phyloP scores from a whole-genome alignment of 148 eudicot genomes.

The Bassia scoparia region DNA sequence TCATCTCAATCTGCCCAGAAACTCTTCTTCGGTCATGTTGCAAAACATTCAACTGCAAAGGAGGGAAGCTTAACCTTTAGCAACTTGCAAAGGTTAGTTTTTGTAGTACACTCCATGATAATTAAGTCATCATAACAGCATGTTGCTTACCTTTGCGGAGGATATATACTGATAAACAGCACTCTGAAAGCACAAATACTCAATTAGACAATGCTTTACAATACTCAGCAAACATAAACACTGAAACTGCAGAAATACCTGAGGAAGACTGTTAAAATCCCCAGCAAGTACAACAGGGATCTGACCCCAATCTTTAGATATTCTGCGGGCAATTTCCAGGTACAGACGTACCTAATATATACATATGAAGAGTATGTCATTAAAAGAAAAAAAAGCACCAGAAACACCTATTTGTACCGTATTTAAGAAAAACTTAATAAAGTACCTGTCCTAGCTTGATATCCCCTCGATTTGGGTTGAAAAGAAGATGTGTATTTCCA shows the following conservation, averaged over 20 bases:
- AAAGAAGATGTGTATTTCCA: conserved; percentile 87
- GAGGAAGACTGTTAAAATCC: conserved; percentile 60
- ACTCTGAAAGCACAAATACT: conserved; percentile 44
- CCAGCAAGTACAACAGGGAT: conserved; percentile 75
- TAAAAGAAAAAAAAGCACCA: not conserved
- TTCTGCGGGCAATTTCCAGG: conserved; percentile 55
- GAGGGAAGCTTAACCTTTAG: not conserved
- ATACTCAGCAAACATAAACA: not conserved
- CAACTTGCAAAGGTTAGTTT: not conserved
- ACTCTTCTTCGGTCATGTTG: conserved; percentile 45
- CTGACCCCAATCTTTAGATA: conserved; percentile 61
- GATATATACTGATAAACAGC: conserved; percentile 57
- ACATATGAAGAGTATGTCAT: conserved; percentile 10
- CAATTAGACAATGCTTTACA: conserved; percentile 3
- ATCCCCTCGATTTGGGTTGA: conserved; percentile 85
- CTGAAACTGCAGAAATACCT: conserved; percentile 32
- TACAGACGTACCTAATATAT: conserved; percentile 50
- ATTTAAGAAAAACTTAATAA: not conserved
- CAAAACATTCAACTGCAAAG: conserved; percentile 55
- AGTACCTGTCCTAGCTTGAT: conserved; percentile 89
- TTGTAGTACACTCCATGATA: not conserved
- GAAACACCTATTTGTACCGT: conserved; percentile 1
- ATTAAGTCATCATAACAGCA: conserved; percentile 2
- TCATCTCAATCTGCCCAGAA: conserved; percentile 39
- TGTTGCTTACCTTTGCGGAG: conserved; percentile 47